Percentiles rank a stretch among this genome's conserved stretches.
These are phyloP conservation scores for Salix purpurea DNA, from an alignment of 345 rosid species.

Conservation along the genomic window DNA sequence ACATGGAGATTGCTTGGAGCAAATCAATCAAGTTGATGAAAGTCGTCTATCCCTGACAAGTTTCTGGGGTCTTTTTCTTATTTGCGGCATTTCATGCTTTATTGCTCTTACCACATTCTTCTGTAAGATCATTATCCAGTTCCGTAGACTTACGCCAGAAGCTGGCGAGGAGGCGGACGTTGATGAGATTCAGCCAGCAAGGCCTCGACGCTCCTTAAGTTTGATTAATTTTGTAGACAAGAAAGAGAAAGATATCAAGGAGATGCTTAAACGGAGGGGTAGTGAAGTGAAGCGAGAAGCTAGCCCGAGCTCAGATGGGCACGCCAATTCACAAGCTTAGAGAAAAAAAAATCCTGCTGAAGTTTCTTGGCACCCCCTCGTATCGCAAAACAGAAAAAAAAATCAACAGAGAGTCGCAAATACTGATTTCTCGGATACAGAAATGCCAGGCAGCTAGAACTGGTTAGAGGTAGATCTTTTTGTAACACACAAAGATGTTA, in stretches of 20 bases:
- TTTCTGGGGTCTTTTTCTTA: slow-evolving; percentile 91
- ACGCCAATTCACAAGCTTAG: slow-evolving; percentile 26
- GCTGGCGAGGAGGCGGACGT: slow-evolving; percentile 22
- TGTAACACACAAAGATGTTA: neutral
- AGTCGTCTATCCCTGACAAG: slow-evolving; percentile 55
- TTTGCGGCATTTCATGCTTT: slow-evolving; percentile 62
- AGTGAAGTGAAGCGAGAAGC: slow-evolving; percentile 36
- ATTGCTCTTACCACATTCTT: slow-evolving; percentile 50
- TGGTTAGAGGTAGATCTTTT: neutral
- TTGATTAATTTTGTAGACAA: slow-evolving; percentile 49
- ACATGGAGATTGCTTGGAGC: slow-evolving; percentile 39
- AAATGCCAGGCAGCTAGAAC: neutral
- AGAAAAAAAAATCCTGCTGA: neutral
- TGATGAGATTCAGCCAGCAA: slow-evolving; percentile 46
- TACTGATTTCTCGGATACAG: neutral
- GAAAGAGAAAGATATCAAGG: slow-evolving; percentile 39
- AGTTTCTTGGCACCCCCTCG: neutral
- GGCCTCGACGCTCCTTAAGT: slow-evolving; percentile 29
- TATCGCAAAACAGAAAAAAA: neutral
- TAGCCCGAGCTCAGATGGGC: slow-evolving; percentile 35
- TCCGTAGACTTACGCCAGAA: slow-evolving; percentile 46
- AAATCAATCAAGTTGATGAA: slow-evolving; percentile 25
- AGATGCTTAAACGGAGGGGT: slow-evolving; percentile 46
- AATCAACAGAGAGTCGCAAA: neutral
- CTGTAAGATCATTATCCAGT: slow-evolving; percentile 53